phyloP scores from a whole-genome alignment of 2,329 filamentous ascomycete genomes.

The Madurella fahalii region DNA sequence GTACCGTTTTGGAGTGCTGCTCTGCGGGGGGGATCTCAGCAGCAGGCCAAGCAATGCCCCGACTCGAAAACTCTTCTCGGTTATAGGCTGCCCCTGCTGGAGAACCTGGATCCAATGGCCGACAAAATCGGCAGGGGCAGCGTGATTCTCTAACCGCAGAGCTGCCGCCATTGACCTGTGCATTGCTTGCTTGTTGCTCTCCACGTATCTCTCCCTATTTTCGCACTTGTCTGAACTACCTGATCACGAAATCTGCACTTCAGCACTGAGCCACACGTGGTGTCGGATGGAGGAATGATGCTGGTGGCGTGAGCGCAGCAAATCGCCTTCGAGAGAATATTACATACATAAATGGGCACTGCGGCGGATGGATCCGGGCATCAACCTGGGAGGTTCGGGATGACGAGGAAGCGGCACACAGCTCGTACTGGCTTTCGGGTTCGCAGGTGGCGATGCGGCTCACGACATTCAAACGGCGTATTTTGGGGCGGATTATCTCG shows the following conservation, averaged over 20 bases:
- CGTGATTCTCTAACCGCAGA: too few relatives aligned
- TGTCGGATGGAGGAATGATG: too few relatives aligned
- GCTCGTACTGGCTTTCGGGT: not conserved
- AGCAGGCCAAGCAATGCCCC: not conserved
- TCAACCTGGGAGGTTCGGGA: conserved; percentile 5
- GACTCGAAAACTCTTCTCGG: not conserved
- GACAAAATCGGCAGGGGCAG: too few relatives aligned
- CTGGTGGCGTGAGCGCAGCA: too few relatives aligned
- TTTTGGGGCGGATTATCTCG: conserved; percentile 1
- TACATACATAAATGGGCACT: not conserved
- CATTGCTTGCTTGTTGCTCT: too few relatives aligned
- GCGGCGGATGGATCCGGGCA: conserved; percentile 1
- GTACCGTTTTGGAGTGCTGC: not conserved
- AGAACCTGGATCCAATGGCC: conserved; percentile 7
- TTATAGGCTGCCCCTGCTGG: conserved; percentile 21
- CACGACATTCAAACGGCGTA: not conserved
- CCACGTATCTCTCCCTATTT: too few relatives aligned
- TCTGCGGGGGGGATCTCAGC: not conserved
- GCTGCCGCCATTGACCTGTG: too few relatives aligned
- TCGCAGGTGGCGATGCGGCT: conserved; percentile 10
- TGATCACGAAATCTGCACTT: too few relatives aligned
- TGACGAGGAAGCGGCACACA: conserved; percentile 5
- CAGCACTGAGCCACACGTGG: too few relatives aligned
- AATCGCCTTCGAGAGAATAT: not conserved
- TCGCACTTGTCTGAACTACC: too few relatives aligned